Conservation (phyloP, 352 stramenopile genomes). For the Phytophthora multivora region DNA sequence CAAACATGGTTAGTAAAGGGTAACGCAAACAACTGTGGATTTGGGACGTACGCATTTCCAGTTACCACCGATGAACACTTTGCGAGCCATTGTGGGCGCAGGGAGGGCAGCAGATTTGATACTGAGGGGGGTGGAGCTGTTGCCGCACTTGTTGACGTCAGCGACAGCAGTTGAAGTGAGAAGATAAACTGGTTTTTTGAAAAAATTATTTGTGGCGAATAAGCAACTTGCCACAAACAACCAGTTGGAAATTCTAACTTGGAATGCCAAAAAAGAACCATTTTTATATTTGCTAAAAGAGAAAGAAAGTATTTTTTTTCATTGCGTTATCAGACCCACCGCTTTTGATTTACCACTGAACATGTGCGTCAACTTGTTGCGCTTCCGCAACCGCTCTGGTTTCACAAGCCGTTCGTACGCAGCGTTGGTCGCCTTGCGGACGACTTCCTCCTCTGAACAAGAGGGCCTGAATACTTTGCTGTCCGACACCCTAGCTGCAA, state of each 20-base stretch:
- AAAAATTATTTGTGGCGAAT: no score
- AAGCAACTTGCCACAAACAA: no score
- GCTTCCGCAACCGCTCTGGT: no score
- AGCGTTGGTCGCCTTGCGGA: conserved; percentile 20
- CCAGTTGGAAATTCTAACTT: no score
- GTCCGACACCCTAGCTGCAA: no score
- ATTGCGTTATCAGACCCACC: no score
- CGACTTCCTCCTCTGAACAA: conserved; percentile 24
- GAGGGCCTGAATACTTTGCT: conserved; percentile 27
- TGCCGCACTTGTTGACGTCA: conserved; percentile 27
- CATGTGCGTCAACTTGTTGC: no score
- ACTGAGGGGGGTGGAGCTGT: neutral
- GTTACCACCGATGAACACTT: conserved; percentile 93
- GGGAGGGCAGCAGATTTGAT: neutral
- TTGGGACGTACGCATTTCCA: conserved; percentile 92
- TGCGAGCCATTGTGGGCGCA: conserved; percentile 50
- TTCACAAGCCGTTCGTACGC: conserved; percentile 35
- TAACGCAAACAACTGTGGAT: neutral
- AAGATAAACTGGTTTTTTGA: no score
- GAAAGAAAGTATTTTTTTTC: no score
- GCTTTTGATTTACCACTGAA: no score
- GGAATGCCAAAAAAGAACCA: no score
- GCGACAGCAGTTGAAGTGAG: conserved; percentile 26
- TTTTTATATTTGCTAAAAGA: no score
- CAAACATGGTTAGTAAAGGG: neutral